Percentiles rank a stretch among this genome's conserved stretches.
Evolutionary conservation across 2,329 filamentous ascomycete genomes (phyloP).

Genomic region (Lecanosticta acicola): DNA sequence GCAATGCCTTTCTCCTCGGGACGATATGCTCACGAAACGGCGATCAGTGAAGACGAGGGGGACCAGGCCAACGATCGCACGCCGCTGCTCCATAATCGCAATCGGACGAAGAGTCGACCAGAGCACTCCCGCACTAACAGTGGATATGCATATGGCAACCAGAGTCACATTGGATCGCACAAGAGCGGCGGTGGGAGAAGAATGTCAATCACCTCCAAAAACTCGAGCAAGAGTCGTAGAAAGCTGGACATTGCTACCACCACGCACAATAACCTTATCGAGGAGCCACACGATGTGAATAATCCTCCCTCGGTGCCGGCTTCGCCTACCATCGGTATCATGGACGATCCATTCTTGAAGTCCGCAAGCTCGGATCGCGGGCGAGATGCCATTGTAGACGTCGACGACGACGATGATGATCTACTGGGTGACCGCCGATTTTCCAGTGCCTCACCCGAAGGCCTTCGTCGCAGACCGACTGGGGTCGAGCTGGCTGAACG

Average conservation of each 20-base stretch:
- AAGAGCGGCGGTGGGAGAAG: constrained; percentile 24
- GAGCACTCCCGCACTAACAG: constrained; percentile 27
- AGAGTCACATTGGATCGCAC: constrained; percentile 8
- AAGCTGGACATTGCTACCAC: constrained; percentile 9
- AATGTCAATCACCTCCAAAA: constrained; percentile 23
- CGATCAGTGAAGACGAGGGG: constrained; percentile 8
- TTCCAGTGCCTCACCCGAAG: constrained; percentile 37
- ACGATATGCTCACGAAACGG: constrained; percentile 19
- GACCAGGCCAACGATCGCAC: constrained; percentile 7
- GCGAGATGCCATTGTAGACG: constrained; percentile 44
- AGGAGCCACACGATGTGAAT: constrained; percentile 51
- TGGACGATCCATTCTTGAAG: constrained; percentile 63
- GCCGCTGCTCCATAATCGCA: constrained; percentile 2
- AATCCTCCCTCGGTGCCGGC: constrained; percentile 59
- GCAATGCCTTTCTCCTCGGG: constrained; percentile 22
- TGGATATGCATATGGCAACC: constrained; percentile 26
- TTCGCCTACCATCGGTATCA: constrained; percentile 51
- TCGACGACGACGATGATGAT: constrained; percentile 37
- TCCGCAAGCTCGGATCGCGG: constrained; percentile 41
- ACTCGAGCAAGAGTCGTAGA: constrained; percentile 19
- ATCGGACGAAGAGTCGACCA: constrained; percentile 30
- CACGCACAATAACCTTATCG: constrained; percentile 12
- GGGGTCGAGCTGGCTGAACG: constrained; percentile 64
- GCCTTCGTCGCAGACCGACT: constrained; percentile 43
- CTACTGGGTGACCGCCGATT: constrained; percentile 17